Conservation (phyloP, 192 early-diverging fungal genomes). For the Cetraspora pellucida region DNA sequence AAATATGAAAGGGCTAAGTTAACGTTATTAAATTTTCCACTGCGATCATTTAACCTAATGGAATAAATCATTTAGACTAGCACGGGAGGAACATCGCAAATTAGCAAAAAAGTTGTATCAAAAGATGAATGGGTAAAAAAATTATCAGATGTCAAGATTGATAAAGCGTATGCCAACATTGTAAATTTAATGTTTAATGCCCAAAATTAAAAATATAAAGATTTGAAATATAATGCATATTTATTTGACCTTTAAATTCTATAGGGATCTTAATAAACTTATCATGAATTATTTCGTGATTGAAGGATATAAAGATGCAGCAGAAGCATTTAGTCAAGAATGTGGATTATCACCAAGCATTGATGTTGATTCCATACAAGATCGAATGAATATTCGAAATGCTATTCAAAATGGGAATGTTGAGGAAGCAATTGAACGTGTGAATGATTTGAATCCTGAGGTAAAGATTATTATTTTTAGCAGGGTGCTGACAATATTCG, state of each 20-base stretch:
- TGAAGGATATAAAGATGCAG: slow-evolving; percentile 99
- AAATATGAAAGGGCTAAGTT: no score
- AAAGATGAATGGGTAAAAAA: slow-evolving; percentile 32
- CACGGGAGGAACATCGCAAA: not conserved
- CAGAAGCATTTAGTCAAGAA: slow-evolving; percentile 92
- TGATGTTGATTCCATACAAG: slow-evolving; percentile 88
- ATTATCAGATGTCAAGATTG: slow-evolving; percentile 29
- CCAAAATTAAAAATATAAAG: no score
- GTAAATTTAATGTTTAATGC: no score
- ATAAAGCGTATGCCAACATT: slow-evolving; percentile 20
- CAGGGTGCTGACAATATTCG: no score
- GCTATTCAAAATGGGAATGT: slow-evolving; percentile 91
- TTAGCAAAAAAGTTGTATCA: slow-evolving; percentile 30
- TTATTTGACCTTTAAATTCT: not conserved
- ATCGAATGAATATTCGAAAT: slow-evolving; percentile 92
- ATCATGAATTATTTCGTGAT: slow-evolving; percentile 99
- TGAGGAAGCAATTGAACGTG: slow-evolving; percentile 91
- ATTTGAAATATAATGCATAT: no score
- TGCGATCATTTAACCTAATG: no score
- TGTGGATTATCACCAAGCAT: slow-evolving; percentile 77
- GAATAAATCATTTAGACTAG: no score
- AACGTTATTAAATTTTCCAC: no score
- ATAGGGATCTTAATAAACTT: slow-evolving; percentile 92
- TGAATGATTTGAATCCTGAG: slow-evolving; percentile 99
- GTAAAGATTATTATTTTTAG: slow-evolving; percentile 48